Evolutionary conservation across 2,329 filamentous ascomycete species (phyloP).

Genomic region (Paramyrothecium roridum): DNA sequence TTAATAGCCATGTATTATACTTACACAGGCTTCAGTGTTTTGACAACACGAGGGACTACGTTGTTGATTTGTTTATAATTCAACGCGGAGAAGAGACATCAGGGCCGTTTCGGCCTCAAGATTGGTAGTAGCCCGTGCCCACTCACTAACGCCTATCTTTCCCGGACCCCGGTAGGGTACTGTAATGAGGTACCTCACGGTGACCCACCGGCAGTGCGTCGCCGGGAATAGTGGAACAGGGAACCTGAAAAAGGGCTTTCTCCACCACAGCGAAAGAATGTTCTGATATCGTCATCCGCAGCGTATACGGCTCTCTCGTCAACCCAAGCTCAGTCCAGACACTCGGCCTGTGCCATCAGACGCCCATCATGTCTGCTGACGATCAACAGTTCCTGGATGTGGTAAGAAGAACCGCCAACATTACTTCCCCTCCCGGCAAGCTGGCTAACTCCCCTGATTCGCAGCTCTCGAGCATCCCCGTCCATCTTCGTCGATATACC

Average conservation of each 20-base stretch:
- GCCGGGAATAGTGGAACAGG: background rate
- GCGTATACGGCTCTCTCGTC: conserved; percentile 4
- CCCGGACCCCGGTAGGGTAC: too few species aligned
- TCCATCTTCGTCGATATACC: conserved; percentile 69
- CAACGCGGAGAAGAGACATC: too few species aligned
- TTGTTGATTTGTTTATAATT: too few species aligned
- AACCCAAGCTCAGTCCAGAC: conserved; percentile 11
- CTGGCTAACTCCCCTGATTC: background rate
- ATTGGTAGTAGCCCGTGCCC: background rate
- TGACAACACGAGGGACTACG: too few species aligned
- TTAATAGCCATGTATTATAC: too few species aligned
- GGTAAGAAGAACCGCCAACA: conserved; percentile 43
- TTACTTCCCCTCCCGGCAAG: background rate
- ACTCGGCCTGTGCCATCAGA: background rate
- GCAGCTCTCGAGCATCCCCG: conserved; percentile 47
- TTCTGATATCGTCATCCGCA: conserved; percentile 19
- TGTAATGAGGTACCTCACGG: too few species aligned
- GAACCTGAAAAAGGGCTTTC: background rate
- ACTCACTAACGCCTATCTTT: background rate
- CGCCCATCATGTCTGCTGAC: conserved; percentile 67
- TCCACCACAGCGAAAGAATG: background rate
- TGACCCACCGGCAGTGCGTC: background rate
- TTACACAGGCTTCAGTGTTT: too few species aligned
- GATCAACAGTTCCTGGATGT: conserved; percentile 76
- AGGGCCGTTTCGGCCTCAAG: too few species aligned